Percentiles rank a stretch among this genome's conserved stretches.
These are phyloP conservation scores for Luffa aegyptiaca DNA, from an alignment of 306 rosid species.

Conservation along the genomic window DNA sequence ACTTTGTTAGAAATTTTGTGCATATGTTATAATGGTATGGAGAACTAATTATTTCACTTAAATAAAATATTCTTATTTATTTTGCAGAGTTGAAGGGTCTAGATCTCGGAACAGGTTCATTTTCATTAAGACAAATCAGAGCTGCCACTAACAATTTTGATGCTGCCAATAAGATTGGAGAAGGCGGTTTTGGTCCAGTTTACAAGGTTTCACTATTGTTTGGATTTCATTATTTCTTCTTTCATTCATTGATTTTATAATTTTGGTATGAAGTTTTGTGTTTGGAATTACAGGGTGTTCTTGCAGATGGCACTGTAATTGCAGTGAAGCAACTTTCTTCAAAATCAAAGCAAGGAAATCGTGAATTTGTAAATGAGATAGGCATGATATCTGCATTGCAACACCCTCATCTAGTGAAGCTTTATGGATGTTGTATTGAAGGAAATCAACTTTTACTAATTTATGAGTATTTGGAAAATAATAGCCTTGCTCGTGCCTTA, in stretches of 20 bases:
- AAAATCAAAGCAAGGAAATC: slow-evolving; percentile 3
- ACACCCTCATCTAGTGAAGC: neutral
- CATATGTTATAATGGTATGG: neutral
- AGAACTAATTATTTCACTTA: neutral
- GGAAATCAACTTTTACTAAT: slow-evolving; percentile 5
- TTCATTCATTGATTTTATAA: neutral
- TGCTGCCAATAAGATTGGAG: slow-evolving; percentile 27
- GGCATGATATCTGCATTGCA: slow-evolving; percentile 8
- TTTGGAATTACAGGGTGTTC: neutral
- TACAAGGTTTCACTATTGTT: slow-evolving; percentile 22
- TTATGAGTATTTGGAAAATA: slow-evolving; percentile 22
- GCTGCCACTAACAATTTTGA: slow-evolving; percentile 34
- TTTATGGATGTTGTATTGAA: neutral
- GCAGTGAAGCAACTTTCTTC: slow-evolving; percentile 7
- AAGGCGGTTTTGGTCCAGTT: slow-evolving; percentile 44
- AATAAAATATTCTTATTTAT: neutral
- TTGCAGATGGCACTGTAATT: neutral
- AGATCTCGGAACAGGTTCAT: slow-evolving; percentile 2
- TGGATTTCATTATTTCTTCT: neutral
- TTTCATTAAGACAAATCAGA: slow-evolving; percentile 27
- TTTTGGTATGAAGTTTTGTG: neutral
- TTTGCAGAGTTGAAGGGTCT: neutral
- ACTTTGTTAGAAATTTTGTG: no score
- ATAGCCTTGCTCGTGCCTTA: slow-evolving; percentile 5
- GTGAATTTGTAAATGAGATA: neutral